Percentiles rank a stretch among this genome's conserved stretches.
Conservation (phyloP, 1,284 basidiomycete genomes). For the Peniophora sp. region DNA sequence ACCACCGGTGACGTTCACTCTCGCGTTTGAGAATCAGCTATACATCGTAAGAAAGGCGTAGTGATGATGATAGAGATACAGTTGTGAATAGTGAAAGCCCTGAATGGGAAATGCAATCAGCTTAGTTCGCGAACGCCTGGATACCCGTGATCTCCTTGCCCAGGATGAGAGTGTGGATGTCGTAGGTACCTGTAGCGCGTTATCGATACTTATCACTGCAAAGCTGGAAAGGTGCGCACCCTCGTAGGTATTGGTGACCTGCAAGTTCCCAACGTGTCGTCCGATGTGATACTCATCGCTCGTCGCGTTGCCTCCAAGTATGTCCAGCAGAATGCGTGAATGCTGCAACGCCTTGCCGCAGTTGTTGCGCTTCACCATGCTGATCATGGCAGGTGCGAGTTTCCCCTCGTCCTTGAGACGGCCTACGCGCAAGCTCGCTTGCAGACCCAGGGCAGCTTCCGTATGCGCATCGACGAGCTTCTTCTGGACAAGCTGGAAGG, state of each 20-base stretch:
- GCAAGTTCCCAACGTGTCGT: conserved; percentile 84
- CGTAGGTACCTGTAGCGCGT: conserved; percentile 30
- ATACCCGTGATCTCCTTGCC: conserved; percentile 89
- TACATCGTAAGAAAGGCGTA: too few relatives aligned
- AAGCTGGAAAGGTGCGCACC: conserved; percentile 34
- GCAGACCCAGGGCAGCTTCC: conserved; percentile 77
- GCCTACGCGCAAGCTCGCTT: conserved; percentile 75
- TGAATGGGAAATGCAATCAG: too few relatives aligned
- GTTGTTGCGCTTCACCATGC: conserved; percentile 93
- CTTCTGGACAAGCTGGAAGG: conserved; percentile 95
- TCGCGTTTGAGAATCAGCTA: too few relatives aligned
- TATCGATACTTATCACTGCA: background rate
- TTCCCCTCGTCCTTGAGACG: conserved; percentile 79
- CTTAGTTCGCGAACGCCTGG: conserved; percentile 65
- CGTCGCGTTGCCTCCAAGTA: conserved; percentile 86
- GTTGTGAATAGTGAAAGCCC: too few relatives aligned
- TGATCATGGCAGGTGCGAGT: conserved; percentile 89
- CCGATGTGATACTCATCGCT: conserved; percentile 88
- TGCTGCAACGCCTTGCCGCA: conserved; percentile 89
- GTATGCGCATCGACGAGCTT: conserved; percentile 92
- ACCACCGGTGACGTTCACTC: too few relatives aligned
- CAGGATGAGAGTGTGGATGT: conserved; percentile 82
- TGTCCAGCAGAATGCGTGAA: conserved; percentile 73
- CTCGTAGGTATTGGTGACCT: conserved; percentile 91
- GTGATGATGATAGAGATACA: too few relatives aligned